Evolutionary conservation across 768 basidiomycete genomes (phyloP), one percentile per base, ranked within the genome.

Genomic region (Scleroderma citrinum): DNA sequence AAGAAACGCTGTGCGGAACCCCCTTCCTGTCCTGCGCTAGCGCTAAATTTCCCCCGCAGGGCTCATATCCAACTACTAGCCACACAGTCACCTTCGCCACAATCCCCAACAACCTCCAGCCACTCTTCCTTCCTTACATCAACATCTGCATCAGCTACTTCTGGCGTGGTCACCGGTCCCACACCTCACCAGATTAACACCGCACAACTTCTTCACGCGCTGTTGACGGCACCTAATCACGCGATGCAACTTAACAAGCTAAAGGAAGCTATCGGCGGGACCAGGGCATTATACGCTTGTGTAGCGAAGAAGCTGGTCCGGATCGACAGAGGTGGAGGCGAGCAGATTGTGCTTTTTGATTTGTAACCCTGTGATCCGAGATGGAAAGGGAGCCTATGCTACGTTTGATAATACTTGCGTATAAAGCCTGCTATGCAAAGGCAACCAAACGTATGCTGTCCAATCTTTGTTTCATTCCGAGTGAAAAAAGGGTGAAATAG

Each of bases 271-370:
- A 65, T 90, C 19, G 75, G 77, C 32, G 70, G 79, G 11, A 83
- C 79, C 8, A 71, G 84, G 36, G 78, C 85, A 14, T 63, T 90
- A 12, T 91, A 87, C 58, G 80, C 74, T 2, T 88, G 87, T 59
- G 85, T 90, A n/a, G 88, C 85, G 14, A 91, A 90, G 68, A 73
- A 85, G 52, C 66, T 91, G 45, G 62, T 91, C 51, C 85, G 79
- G 65, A 87, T 90, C 55, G 87, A 90, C 45, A 72, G 88, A 37
- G 79, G 85, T 17, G 77, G 80, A 5, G 76, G 86, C 30, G 86
- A 87, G 60, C 87, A 91, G 61, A 71, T 81, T 7, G 85, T 90
- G 21, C 78, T 77, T 53, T 91, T 89, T 62, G 82, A 87, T 78
- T 39, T 82, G 49, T 57, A 19, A 2, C 13, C n/a, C 34, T 35